Evolutionary conservation across 1,284 basidiomycete species (phyloP).

Genomic region (Psilocybe mexicana): DNA sequence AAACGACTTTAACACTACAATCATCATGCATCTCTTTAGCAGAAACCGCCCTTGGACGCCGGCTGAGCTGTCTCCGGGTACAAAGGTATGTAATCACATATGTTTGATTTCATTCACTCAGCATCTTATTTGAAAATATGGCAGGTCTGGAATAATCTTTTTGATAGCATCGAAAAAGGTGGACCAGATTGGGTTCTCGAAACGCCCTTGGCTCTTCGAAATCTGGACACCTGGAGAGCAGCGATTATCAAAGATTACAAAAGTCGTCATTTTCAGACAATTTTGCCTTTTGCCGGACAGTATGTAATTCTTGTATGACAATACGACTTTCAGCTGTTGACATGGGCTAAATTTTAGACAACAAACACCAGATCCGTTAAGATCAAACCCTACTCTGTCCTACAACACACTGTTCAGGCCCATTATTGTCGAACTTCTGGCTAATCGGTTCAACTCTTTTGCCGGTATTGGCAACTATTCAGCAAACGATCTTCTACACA

Average conservation of each 20-base stretch:
- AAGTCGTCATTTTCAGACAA: too few species aligned
- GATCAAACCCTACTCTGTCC: too few species aligned
- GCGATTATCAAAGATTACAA: background rate
- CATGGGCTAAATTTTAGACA: too few species aligned
- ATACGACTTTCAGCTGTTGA: too few species aligned
- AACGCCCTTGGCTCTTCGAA: background rate
- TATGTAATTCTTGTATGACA: too few species aligned
- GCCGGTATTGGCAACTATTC: background rate
- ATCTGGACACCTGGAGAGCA: background rate
- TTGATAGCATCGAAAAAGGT: background rate
- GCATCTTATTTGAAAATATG: background rate
- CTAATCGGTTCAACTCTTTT: background rate
- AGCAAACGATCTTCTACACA: constrained; percentile 1
- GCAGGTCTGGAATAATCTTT: background rate
- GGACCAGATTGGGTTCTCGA: background rate
- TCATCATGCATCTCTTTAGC: background rate
- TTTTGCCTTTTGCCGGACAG: too few species aligned
- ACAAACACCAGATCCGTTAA: too few species aligned
- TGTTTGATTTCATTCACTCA: background rate
- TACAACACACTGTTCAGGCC: background rate
- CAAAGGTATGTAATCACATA: background rate
- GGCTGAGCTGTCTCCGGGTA: background rate
- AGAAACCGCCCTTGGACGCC: background rate
- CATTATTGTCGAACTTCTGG: background rate
- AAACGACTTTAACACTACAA: background rate